Conservation (phyloP, 2,329 filamentous ascomycete species). For the Fusarium chaquense region DNA sequence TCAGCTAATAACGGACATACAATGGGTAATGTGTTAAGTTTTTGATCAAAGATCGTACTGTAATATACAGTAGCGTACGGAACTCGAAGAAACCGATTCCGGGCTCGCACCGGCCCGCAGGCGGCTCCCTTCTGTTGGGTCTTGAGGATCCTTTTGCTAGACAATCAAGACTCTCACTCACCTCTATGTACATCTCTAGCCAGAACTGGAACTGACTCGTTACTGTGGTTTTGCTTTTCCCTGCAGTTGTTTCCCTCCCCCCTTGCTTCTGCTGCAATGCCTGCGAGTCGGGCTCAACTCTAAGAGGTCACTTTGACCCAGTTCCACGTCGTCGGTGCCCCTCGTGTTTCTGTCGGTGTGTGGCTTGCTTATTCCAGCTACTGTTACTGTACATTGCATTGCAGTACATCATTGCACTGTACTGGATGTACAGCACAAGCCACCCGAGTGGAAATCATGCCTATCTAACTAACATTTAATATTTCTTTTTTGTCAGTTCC, state of each 20-base stretch:
- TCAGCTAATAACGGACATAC: neutral
- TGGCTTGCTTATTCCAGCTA: constrained; percentile 32
- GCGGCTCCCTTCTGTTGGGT: constrained; percentile 4
- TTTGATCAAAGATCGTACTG: neutral
- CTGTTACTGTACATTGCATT: neutral
- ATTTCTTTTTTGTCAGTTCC: neutral
- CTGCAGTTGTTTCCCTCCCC: neutral
- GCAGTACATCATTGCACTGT: neutral
- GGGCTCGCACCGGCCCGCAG: constrained; percentile 43
- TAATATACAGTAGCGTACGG: constrained; percentile 19
- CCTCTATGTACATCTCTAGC: neutral
- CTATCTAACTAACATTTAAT: neutral
- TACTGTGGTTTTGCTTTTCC: constrained; percentile 31
- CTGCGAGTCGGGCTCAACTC: constrained; percentile 11
- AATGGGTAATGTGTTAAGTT: neutral
- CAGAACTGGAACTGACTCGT: constrained; percentile 42
- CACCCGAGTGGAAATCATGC: neutral
- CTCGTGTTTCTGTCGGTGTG: constrained; percentile 33
- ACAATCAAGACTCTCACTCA: neutral
- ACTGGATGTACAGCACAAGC: neutral
- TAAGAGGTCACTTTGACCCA: constrained; percentile 46
- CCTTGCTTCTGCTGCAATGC: constrained; percentile 8
- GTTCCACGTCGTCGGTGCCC: constrained; percentile 50
- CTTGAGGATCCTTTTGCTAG: neutral
- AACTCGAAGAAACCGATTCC: constrained; percentile 41